Evolutionary conservation across 306 rosid genomes (phyloP).

Genomic region (Pterocarpus santalinus): DNA sequence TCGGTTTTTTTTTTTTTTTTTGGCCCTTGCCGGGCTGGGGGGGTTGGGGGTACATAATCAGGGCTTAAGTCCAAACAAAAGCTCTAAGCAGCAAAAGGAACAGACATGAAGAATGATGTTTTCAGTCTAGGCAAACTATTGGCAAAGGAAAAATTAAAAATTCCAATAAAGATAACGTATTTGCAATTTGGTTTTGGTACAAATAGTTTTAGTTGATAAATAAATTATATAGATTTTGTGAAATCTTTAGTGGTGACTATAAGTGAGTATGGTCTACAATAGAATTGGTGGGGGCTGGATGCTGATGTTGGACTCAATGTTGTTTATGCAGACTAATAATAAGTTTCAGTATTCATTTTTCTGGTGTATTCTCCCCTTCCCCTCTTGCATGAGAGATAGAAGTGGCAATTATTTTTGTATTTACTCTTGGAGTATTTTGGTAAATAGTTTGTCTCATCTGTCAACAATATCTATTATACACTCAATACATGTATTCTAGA

Average conservation of each 20-base stretch:
- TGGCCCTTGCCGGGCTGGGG: no score
- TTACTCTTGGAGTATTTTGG: slow-evolving; percentile 15
- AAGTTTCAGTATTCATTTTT: background rate
- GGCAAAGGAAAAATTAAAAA: background rate
- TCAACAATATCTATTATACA: slow-evolving; percentile 23
- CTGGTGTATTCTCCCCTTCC: background rate
- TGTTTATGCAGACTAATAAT: background rate
- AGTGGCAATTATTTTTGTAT: background rate
- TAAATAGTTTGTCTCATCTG: background rate
- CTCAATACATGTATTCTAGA: slow-evolving; percentile 8
- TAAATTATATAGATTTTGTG: no score
- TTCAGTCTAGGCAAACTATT: slow-evolving; percentile 3
- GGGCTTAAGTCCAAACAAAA: background rate
- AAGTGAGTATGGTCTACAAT: no score
- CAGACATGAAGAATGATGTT: background rate
- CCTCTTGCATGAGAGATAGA: background rate
- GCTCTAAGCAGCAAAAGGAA: background rate
- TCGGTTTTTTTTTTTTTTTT: no score
- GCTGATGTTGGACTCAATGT: slow-evolving; percentile 1
- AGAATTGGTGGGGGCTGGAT: background rate
- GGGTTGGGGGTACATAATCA: background rate
- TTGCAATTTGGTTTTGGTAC: background rate
- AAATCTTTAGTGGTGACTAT: background rate
- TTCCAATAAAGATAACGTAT: background rate
- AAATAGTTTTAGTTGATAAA: background rate